These are phyloP conservation scores for Phytophthora hybrid DNA, from an alignment of 352 stramenopile genomes.

Conservation along the genomic window DNA sequence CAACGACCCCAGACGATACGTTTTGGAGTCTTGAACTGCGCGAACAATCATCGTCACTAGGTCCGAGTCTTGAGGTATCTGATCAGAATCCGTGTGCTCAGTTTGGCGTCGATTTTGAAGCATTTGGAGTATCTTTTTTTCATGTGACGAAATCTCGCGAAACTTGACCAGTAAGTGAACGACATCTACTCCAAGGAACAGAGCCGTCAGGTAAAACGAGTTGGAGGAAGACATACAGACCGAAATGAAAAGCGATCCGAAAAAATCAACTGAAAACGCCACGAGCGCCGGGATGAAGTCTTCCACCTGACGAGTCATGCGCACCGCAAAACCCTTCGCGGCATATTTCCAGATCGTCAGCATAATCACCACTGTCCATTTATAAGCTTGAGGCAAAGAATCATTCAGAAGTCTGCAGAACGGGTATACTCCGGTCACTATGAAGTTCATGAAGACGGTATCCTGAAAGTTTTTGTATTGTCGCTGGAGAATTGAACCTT, in stretches of 20 bases:
- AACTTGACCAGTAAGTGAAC: slow-evolving; percentile 6
- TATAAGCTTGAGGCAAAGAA: background rate
- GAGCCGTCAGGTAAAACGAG: slow-evolving; percentile 6
- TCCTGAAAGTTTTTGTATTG: too few species aligned
- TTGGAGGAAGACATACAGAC: slow-evolving; percentile 24
- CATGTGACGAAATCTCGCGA: slow-evolving; percentile 1
- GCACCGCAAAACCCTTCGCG: too few species aligned
- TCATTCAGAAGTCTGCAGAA: background rate
- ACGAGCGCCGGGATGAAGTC: too few species aligned
- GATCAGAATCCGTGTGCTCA: too few species aligned
- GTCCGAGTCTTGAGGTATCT: too few species aligned
- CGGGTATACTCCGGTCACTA: slow-evolving; percentile 2
- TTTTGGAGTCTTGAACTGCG: too few species aligned
- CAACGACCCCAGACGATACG: too few species aligned
- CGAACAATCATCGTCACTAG: too few species aligned
- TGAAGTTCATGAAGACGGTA: too few species aligned
- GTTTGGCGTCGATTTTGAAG: background rate
- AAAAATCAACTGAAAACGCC: slow-evolving; percentile 22
- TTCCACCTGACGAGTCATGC: too few species aligned
- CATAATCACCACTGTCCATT: background rate
- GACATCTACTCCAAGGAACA: slow-evolving; percentile 9
- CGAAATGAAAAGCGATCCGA: slow-evolving; percentile 23
- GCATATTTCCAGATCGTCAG: slow-evolving; percentile 15
- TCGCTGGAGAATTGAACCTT: too few species aligned
- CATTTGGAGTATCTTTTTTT: background rate